Evolutionary conservation across 768 basidiomycete species (phyloP).

Genomic region (Lactifluus hygrophoroides): DNA sequence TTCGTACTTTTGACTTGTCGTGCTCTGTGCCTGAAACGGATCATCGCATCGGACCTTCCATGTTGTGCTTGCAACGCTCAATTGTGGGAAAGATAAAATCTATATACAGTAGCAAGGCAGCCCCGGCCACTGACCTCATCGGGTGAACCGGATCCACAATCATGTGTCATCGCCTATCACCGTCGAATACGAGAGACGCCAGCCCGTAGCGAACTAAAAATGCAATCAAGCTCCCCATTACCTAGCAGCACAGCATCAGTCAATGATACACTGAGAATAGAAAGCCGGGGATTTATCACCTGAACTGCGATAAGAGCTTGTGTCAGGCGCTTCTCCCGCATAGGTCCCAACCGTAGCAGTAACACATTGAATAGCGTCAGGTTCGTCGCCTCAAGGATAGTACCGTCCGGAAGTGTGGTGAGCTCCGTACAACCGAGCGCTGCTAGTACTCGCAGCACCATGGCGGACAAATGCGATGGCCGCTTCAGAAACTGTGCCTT

Average conservation of each 20-base stretch:
- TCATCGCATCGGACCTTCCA: too few species aligned
- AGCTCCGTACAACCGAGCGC: conserved; percentile 60
- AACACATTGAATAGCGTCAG: conserved; percentile 87
- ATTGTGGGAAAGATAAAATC: not conserved
- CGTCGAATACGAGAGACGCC: conserved; percentile 85
- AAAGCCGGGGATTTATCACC: conserved; percentile 31
- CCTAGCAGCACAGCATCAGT: conserved; percentile 29
- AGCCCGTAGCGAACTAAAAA: conserved; percentile 87
- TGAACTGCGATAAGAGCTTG: conserved; percentile 67
- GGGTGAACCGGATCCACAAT: not conserved
- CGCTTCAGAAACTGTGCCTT: conserved; percentile 50
- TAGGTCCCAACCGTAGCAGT: conserved; percentile 70
- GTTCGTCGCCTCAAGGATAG: conserved; percentile 70
- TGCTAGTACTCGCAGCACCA: conserved; percentile 53
- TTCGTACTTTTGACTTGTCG: too few species aligned
- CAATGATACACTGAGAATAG: not conserved
- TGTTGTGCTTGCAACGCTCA: too few species aligned
- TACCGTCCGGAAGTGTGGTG: conserved; percentile 42
- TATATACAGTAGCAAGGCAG: too few species aligned
- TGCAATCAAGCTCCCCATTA: conserved; percentile 68
- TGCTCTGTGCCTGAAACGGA: too few species aligned
- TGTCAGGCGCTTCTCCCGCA: conserved; percentile 77
- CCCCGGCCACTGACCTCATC: too few species aligned
- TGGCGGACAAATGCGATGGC: conserved; percentile 44
- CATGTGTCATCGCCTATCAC: conserved; percentile 59